Base-by-base conservation (phyloP, 2,329 filamentous ascomycete genomes). In the Chrysoporthe deuterocubensis region DNA sequence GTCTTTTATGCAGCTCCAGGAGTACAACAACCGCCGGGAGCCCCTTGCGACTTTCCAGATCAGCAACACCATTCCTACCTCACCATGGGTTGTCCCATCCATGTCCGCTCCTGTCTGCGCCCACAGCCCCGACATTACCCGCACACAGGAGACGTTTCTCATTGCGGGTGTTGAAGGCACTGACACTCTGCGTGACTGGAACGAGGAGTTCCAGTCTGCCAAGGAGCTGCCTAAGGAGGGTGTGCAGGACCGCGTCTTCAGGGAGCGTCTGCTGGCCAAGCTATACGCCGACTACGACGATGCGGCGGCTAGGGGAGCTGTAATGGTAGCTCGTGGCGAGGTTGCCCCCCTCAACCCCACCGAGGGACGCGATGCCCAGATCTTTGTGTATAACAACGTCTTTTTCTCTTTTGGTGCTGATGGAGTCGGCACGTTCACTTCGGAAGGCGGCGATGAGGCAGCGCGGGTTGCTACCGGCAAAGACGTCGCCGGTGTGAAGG, bases 381-480 rank as follows among this genome's bases (percentile, higher is more conserved):
- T 99, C 72, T 99, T 97, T 75, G 95, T 99, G 34, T 97, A 98
- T 84, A 98, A 98, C 85, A 99, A 99, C 81, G 94, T 99, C 73
- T 99, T 99, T 84, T 99, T 97, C 84, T 98, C 96, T 0, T 98
- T 97, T 74, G 96, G 96, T 71, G 95, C 96, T 57, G 96, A 99
- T 78, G 96, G 96, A 64, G 96, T 98, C 58, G 95, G 96, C 56
- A 99, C 96, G 18, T 99, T 99, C 79, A 94, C 94, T 13, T 94
- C 92, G 3, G 96, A 99, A 81, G 96, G 96, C 72, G 96, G 96
- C 26, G 95, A 99, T 72, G 96, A 99, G 81, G 96, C 96, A 72
- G 96, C 96, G 16, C 89, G 95, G 68, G 93, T 98, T 67, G 96
- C 96, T 37, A 97, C 96, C 5, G 95, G 94, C 71, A 99, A 99